Evolutionary conservation across 116 monocot species (phyloP), one percentile per base, ranked within the genome.

Genomic region (Zostera marina): DNA sequence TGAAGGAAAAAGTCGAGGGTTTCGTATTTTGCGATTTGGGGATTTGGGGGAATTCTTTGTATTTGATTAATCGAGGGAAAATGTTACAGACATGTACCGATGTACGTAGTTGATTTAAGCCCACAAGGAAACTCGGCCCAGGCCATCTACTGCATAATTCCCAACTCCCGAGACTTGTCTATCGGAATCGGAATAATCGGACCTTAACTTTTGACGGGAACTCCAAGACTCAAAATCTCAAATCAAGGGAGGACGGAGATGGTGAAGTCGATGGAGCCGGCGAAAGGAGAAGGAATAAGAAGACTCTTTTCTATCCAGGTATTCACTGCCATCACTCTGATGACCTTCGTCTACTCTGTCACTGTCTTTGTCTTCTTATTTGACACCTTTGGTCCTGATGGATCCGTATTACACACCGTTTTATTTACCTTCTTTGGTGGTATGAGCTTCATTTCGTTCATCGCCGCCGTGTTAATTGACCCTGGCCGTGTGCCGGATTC

Each of bases 401-500:
- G 44, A 14, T 12, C 8, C 9, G 1, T 54, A 13, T 16, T 14
- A 11, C 47, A 58, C 40, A 45, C 47, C 8, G 44, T 52, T 10
- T 26, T 39, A 24, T 70, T 70, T 47, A 62, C 61, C 39, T 62
- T 45, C 62, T 25, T 62, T 17, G 56, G 55, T 12, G 7, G 47
- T 32, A 70, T 70, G 70, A 63, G 70, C 62, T n/a, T 70, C 21
- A 20, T 42, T 8, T 70, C 70, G 52, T 70, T 70, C 63, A 38
- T 47, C 47, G 46, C 70, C 24, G 54, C 62, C 38, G 70, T 70
- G 22, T 38, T 56, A 17, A 56, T 43, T 20, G 70, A 70, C 48
- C 70, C 70, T 15, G 70, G 70, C 21, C 56, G 44, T 8, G 62
- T 70, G 13, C 70, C 70, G 5, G 44, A 61, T 38, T 62, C 62